Evolutionary conservation across 306 rosid species (phyloP), one percentile per base, ranked within the genome.

Genomic region (Crataegus laevigata): DNA sequence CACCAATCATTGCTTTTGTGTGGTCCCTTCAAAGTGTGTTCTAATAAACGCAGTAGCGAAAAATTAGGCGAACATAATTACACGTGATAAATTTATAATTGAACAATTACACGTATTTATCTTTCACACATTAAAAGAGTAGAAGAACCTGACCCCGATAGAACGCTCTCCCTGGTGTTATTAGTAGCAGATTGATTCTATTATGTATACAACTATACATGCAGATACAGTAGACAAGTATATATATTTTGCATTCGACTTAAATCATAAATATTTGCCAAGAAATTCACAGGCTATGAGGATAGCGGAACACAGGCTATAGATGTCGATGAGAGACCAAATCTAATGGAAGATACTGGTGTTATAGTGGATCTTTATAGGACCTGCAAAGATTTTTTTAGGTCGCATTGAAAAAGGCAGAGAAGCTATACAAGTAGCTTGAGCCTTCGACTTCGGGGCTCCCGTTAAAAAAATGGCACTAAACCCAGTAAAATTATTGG

Each of bases 321-420:
- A 42, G 21, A 42, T 10, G 4, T 40, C 3, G n/a, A 40, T 3
- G 13, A 73, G 43, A 43, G 69, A 73, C 69, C 60, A 60, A 60
- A 19, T 73, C 77, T 73, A 68, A 15, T 42, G 29, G 59, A 11
- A 73, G 59, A 60, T 73, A 61, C 51, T n/a, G 25, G 30, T 68
- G 68, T 47, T 32, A 22, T 28, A 11, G 42, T 28, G 43, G 29
- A 73, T 73, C 77, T 73, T 52, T 73, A 26, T 22, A 50, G 76
- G 42, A 60, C 40, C 68, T 73, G 76, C 76, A 58, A 61, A 73
- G 43, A 73, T 61, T 47, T 15, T 17, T 47, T 43, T 42, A 25
- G 59, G 19, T 22, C 21, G 43, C 69, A 19, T 34, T 13, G 43
- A 45, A 30, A 73, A 63, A 18, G 38, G 10, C 68, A 59, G 57